A percentile compares a stretch with the other conserved stretches of the same genome.
phyloP scores from a whole-genome alignment of 2,329 filamentous ascomycete species.

The Xylariaceae sp. region DNA sequence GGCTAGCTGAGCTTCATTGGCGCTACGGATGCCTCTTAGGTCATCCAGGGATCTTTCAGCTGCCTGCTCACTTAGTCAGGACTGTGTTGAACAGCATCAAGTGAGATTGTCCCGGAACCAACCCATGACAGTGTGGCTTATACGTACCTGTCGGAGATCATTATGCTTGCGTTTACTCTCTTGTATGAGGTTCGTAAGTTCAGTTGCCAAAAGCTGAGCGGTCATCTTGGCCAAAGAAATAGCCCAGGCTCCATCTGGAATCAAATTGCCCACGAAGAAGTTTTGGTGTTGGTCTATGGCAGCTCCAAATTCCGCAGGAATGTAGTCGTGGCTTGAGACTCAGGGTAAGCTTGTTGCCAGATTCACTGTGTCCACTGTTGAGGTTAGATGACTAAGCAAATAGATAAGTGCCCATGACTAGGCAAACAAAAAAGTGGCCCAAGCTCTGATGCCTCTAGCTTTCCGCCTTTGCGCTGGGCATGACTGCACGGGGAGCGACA shows the following conservation, averaged over 20 bases:
- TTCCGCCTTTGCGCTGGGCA: no score
- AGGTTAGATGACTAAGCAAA: constrained; percentile 13
- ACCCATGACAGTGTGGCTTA: background rate
- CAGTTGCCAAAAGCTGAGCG: constrained; percentile 80
- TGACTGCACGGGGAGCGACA: no score
- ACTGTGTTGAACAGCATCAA: background rate
- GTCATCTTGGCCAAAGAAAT: constrained; percentile 64
- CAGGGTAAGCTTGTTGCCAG: constrained; percentile 26
- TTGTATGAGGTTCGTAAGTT: constrained; percentile 86
- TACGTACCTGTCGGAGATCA: constrained; percentile 74
- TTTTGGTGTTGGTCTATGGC: background rate
- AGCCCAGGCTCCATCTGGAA: constrained; percentile 5
- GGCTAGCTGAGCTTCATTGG: constrained; percentile 71
- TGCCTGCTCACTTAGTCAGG: constrained; percentile 48
- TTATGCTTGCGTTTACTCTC: constrained; percentile 94
- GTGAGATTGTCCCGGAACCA: background rate
- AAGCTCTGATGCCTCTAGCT: no score
- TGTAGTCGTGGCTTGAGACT: background rate
- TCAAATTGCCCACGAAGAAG: background rate
- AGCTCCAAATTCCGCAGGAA: no score
- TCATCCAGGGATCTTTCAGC: constrained; percentile 93
- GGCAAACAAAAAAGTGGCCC: background rate
- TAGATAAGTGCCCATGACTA: background rate
- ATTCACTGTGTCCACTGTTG: constrained; percentile 13
- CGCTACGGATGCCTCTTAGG: constrained; percentile 69